Evolutionary conservation across 1,139 yeast species (phyloP).

Genomic region (Casaregolazyma suthepensis): DNA sequence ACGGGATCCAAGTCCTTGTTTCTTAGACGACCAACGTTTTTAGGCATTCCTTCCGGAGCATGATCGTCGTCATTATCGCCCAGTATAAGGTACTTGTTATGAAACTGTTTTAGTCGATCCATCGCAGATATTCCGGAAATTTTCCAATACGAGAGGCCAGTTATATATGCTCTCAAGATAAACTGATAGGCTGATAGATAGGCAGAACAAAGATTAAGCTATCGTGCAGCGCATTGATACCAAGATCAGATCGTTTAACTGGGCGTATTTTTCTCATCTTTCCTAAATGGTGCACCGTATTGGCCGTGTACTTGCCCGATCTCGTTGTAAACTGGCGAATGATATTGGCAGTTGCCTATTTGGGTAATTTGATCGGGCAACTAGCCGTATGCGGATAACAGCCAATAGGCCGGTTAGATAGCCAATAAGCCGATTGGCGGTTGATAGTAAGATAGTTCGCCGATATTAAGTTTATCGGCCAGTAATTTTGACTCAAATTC

Average conservation of each 20-base stretch:
- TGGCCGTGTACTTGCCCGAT: not conserved
- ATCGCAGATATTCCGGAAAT: not conserved
- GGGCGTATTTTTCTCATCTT: not conserved
- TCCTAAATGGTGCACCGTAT: not conserved
- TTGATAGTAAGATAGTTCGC: not conserved
- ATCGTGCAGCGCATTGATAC: not conserved
- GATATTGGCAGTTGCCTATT: not conserved
- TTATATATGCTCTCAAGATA: not conserved
- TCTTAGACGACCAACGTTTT: not conserved
- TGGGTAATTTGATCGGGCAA: not conserved
- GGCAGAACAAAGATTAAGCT: not conserved
- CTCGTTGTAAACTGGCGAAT: not conserved
- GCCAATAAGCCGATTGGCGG: not conserved
- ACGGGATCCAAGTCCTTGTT: slow-evolving; percentile 60
- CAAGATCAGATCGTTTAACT: not conserved
- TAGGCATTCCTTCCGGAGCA: not conserved
- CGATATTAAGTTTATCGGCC: not conserved
- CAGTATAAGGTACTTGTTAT: not conserved
- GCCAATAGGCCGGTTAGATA: not conserved
- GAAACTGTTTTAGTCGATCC: not conserved
- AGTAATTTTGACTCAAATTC: not conserved
- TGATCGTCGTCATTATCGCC: not conserved
- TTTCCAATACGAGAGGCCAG: not conserved
- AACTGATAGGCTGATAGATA: not conserved
- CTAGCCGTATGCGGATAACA: not conserved